Evolutionary conservation across 2,329 filamentous ascomycete genomes (phyloP).

Genomic region (Penicillium sp.): DNA sequence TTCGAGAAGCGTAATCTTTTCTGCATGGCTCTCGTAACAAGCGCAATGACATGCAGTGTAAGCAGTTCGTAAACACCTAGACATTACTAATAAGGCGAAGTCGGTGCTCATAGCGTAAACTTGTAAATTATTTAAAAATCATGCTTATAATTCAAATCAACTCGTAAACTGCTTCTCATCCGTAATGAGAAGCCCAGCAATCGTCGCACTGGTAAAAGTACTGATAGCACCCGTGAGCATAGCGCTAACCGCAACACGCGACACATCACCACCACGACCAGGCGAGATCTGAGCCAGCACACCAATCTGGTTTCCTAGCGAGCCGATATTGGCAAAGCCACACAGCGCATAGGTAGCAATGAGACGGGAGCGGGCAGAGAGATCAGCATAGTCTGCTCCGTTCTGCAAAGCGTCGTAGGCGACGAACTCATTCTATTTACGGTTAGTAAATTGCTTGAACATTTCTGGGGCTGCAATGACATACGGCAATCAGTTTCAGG

Average conservation of each 20-base stretch:
- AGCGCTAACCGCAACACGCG: slow-evolving; percentile 67
- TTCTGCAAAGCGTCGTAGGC: slow-evolving; percentile 58
- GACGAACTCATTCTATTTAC: slow-evolving; percentile 64
- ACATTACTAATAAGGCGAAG: too few species aligned
- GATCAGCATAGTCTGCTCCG: slow-evolving; percentile 48
- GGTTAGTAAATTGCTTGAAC: too few species aligned
- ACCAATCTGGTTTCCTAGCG: slow-evolving; percentile 83
- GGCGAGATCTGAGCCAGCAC: slow-evolving; percentile 78
- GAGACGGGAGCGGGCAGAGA: slow-evolving; percentile 66
- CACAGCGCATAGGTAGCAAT: slow-evolving; percentile 85
- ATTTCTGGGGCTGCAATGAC: too few species aligned
- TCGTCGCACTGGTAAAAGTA: slow-evolving; percentile 70
- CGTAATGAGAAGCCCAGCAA: slow-evolving; percentile 69
- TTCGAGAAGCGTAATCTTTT: not conserved
- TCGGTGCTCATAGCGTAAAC: too few species aligned
- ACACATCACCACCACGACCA: slow-evolving; percentile 65
- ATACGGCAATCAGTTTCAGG: slow-evolving; percentile 69
- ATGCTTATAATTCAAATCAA: not conserved
- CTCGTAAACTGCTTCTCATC: slow-evolving; percentile 37
- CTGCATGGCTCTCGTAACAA: not conserved
- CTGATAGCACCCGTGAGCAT: slow-evolving; percentile 71
- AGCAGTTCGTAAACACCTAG: too few species aligned
- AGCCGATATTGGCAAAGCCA: slow-evolving; percentile 77
- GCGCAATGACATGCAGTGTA: too few species aligned
- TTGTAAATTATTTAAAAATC: too few species aligned